Percentiles rank a stretch among this genome's conserved stretches.
Evolutionary conservation across 148 eudicot species (phyloP).

Genomic region (Fagopyrum esculentum): DNA sequence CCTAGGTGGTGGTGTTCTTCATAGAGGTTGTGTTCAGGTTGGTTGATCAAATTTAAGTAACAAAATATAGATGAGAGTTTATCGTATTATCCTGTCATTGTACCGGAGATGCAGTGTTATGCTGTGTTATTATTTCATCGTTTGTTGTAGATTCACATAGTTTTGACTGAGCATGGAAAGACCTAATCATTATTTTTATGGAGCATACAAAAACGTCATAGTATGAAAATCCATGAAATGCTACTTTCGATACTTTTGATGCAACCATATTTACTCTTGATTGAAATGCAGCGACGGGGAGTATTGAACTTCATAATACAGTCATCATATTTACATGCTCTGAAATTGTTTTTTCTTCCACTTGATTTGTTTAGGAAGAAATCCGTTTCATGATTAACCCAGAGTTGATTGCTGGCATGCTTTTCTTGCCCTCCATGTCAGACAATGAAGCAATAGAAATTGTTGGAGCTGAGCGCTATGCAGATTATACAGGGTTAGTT

Average conservation of each 20-base stretch:
- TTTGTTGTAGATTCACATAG: not conserved
- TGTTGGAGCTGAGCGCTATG: constrained; percentile 81
- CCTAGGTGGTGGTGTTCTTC: constrained; percentile 90
- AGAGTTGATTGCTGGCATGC: constrained; percentile 87
- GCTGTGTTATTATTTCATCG: not conserved
- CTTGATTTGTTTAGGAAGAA: constrained; percentile 54
- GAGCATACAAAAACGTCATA: not conserved
- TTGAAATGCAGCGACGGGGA: not conserved
- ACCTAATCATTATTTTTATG: not conserved
- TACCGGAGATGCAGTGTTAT: not conserved
- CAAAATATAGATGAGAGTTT: not conserved
- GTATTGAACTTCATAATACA: not conserved
- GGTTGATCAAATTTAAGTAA: constrained; percentile 9
- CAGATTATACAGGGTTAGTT: constrained; percentile 79
- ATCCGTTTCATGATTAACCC: constrained; percentile 98
- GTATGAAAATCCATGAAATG: not conserved
- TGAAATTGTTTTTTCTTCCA: not conserved
- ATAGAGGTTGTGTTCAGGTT: constrained; percentile 89
- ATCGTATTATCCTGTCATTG: not conserved
- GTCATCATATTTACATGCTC: not conserved
- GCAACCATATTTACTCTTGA: not conserved
- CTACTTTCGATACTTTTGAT: not conserved
- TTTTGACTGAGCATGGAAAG: not conserved
- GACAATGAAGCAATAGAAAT: constrained; percentile 94
- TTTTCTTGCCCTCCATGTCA: constrained; percentile 91